A percentile compares a stretch with the other conserved stretches of the same genome.
Conservation (phyloP, 257 asterid genomes). For the Plantago elongata region DNA sequence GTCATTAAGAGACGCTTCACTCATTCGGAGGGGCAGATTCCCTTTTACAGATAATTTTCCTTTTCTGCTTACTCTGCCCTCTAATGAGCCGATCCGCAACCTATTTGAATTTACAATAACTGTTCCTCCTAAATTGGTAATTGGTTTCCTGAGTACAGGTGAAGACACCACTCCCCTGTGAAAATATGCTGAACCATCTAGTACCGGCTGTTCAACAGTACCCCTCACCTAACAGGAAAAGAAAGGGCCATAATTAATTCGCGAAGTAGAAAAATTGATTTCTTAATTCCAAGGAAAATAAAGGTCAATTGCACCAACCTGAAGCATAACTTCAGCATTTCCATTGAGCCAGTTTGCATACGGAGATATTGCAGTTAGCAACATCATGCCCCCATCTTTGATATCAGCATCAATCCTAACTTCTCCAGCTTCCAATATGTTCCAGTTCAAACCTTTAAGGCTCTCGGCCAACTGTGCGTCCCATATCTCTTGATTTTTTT, state of each 20-base stretch:
- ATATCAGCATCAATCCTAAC: conserved; percentile 96
- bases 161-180: conserved; percentile 94
- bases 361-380: conserved; percentile 94
- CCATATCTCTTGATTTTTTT: conserved; percentile 87
- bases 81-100: conserved; percentile 74
- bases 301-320: conserved; percentile 43
- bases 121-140: conserved; percentile 91
- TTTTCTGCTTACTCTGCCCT: conserved; percentile 94
- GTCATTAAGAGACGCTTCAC: conserved; percentile 68
- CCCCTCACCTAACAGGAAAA: conserved; percentile 73
- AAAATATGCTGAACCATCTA: conserved; percentile 96
- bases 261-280: too few relatives aligned
- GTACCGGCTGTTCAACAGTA: conserved; percentile 92
- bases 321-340: conserved; percentile 93
- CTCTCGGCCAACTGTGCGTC: conserved; percentile 83
- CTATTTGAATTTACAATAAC: conserved; percentile 85
- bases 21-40: conserved; percentile 69
- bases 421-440: conserved; percentile 87
- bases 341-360: conserved; percentile 98
- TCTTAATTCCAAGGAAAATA: background rate
- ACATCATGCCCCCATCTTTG: conserved; percentile 97
- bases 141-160: conserved; percentile 86
- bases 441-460: conserved; percentile 95
- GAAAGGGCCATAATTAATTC: conserved; percentile 20
- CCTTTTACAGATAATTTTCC: conserved; percentile 90